Percentiles rank a stretch among this genome's conserved stretches.
phyloP scores from a whole-genome alignment of 805 yeast species.

The Candida parachauliodes region DNA sequence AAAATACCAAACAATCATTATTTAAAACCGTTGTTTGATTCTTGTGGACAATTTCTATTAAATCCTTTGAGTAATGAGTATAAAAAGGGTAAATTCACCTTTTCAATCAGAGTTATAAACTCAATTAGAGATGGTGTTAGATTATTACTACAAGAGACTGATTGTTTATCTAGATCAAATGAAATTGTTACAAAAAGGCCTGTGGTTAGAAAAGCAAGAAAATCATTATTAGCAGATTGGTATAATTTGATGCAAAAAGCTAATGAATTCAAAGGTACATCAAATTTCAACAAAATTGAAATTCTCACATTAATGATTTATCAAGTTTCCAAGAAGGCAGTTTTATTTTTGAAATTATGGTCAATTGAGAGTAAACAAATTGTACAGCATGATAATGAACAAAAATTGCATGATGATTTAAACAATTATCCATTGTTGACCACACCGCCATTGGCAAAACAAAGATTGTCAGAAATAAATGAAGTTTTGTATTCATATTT shows the following conservation, averaged over 20 bases:
- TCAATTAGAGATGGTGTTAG: slow-evolving; percentile 73
- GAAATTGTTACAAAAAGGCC: slow-evolving; percentile 64
- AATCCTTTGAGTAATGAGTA: slow-evolving; percentile 55
- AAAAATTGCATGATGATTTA: slow-evolving; percentile 31
- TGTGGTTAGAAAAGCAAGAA: slow-evolving; percentile 59
- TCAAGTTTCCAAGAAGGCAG: slow-evolving; percentile 64
- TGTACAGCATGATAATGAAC: slow-evolving; percentile 29
- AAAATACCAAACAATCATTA: slow-evolving; percentile 43
- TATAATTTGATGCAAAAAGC: slow-evolving; percentile 73
- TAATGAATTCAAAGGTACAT: slow-evolving; percentile 66
- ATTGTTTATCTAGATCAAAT: slow-evolving; percentile 72
- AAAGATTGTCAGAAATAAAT: slow-evolving; percentile 62
- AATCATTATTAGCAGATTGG: slow-evolving; percentile 75
- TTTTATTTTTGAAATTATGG: slow-evolving; percentile 69
- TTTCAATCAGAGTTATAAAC: slow-evolving; percentile 56
- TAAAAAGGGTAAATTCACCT: slow-evolving; percentile 42
- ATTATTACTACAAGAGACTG: slow-evolving; percentile 57
- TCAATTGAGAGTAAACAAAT: slow-evolving; percentile 54
- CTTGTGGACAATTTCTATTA: slow-evolving; percentile 63
- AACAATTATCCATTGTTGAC: slow-evolving; percentile 44
- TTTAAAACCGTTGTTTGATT: slow-evolving; percentile 50
- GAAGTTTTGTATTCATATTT: slow-evolving; percentile 57
- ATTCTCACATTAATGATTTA: slow-evolving; percentile 60
- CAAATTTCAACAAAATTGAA: slow-evolving; percentile 54
- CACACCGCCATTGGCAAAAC: slow-evolving; percentile 58